phyloP scores from a whole-genome alignment of 495 filamentous ascomycete genomes.

The Hypoxylon rickii region DNA sequence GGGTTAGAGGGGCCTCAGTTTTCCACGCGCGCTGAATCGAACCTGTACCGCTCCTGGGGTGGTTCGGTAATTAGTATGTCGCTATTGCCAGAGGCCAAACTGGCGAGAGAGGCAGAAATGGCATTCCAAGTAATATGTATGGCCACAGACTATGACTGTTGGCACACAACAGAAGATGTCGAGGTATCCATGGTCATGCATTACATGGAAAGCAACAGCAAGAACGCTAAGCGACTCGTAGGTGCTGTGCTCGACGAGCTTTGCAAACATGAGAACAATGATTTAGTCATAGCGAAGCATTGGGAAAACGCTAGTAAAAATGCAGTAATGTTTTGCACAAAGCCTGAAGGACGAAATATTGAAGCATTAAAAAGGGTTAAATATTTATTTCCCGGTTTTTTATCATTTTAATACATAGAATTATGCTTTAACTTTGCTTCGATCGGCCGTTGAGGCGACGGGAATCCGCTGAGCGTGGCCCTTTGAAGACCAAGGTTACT shows the following conservation, averaged over 20 bases:
- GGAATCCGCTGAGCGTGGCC: too few relatives aligned
- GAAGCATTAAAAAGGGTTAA: conserved; percentile 71
- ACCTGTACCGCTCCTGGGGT: conserved; percentile 92
- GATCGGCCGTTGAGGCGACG: too few relatives aligned
- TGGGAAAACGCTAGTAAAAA: conserved; percentile 65
- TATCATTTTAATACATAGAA: too few relatives aligned
- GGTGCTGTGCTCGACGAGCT: conserved; percentile 87
- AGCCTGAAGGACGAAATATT: conserved; percentile 62
- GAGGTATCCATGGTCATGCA: conserved; percentile 97
- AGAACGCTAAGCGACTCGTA: conserved; percentile 83
- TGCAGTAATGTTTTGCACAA: conserved; percentile 75
- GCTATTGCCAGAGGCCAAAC: conserved; percentile 91
- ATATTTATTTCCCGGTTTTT: conserved; percentile 76
- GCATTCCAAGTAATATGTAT: conserved; percentile 98
- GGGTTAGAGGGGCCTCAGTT: conserved; percentile 86
- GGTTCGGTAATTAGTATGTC: conserved; percentile 97
- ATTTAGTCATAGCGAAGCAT: conserved; percentile 80
- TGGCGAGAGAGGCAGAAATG: conserved; percentile 94
- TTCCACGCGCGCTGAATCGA: conserved; percentile 92
- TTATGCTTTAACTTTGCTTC: too few relatives aligned
- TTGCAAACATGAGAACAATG: conserved; percentile 70
- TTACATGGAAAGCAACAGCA: conserved; percentile 89
- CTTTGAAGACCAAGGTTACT: neutral
- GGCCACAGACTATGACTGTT: conserved; percentile 99
- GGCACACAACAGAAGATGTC: conserved; percentile 77